Evolutionary conservation across 2,329 filamentous ascomycete genomes (phyloP), one percentile per base, ranked within the genome.

Genomic region (Cercospora sojina): DNA sequence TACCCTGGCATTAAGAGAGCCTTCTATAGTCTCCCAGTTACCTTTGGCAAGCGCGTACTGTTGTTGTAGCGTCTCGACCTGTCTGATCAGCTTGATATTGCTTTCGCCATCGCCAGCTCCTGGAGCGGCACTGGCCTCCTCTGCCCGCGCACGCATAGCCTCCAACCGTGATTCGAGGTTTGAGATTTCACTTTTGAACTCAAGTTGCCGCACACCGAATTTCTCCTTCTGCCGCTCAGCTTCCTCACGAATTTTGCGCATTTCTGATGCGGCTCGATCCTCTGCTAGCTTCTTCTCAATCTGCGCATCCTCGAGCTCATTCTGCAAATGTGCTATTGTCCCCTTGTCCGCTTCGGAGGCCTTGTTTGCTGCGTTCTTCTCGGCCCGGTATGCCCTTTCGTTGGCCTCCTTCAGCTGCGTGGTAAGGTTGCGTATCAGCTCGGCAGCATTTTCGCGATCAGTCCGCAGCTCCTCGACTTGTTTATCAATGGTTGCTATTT

Each of bases 21-120:
- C 87, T 78, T 99, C 94, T 68, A 99, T 96, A 0, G 93, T 92
- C 76, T 97, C 93, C 95, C 96, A 99, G 74, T 99, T 99, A 75
- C 96, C 92, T 72, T 92, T 95, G 1, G 95, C 95, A 63, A 96
- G 89, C 0, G 93, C 89, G 79, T 99, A 97, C 77, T 99, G 96
- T 6, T 91, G 95, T 79, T 99, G 95, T 41, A 99, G 81, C 0
- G 92, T 97, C 81, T 99, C 95, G 62, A 99, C 91, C 79, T 99
- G 96, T 47, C 95, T 88, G 51, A 98, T 83, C 47, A 98, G 83
- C 78, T 97, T 98, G 51, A 75, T 68, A 55, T 63, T 73, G 57
- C 70, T 72, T 31, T 69, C 92, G 13, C 93, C 91, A 5, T 88
- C 88, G 13, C 88, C 88, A 16, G 59, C 67, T n/a, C 64, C 67